phyloP scores from a whole-genome alignment of 331 rosid genomes.

The Quercus phellos region DNA sequence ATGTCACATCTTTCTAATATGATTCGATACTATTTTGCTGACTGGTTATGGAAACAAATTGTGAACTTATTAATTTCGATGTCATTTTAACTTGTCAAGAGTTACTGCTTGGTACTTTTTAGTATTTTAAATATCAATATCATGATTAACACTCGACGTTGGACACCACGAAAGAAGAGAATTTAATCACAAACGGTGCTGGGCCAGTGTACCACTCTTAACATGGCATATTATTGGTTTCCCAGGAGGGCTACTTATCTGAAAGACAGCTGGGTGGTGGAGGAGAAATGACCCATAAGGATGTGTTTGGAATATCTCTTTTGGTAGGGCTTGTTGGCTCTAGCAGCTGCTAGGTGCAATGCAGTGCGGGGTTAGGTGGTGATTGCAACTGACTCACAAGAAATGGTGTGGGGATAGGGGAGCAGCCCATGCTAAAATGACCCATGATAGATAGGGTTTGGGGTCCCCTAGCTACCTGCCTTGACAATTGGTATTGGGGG shows the following conservation, averaged over 20 bases:
- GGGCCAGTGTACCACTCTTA: constrained; percentile 17
- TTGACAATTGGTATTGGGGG: constrained; percentile 1
- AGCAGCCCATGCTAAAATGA: constrained; percentile 69
- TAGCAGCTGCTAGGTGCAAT: constrained; percentile 23
- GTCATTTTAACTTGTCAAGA: too few species aligned
- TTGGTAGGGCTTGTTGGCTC: constrained; percentile 31
- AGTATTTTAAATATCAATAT: too few species aligned
- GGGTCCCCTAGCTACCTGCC: constrained; percentile 33
- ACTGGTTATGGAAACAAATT: too few species aligned
- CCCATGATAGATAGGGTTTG: constrained; percentile 31
- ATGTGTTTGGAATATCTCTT: constrained; percentile 34
- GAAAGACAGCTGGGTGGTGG: constrained; percentile 50
- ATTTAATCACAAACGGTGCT: constrained; percentile 11
- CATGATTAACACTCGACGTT: too few species aligned
- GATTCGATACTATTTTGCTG: too few species aligned
- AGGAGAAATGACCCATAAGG: constrained; percentile 45
- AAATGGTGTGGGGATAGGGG: constrained; percentile 49
- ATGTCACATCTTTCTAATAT: too few species aligned
- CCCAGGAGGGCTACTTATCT: constrained; percentile 63
- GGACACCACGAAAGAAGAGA: not conserved
- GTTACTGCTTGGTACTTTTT: fast-evolving
- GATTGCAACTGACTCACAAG: constrained; percentile 27
- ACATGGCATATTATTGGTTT: constrained; percentile 42
- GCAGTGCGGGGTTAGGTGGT: constrained; percentile 35
- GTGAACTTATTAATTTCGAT: too few species aligned